Evolutionary conservation across 495 filamentous ascomycete species (phyloP).

Genomic region (Aspergillus carlsbadensis): DNA sequence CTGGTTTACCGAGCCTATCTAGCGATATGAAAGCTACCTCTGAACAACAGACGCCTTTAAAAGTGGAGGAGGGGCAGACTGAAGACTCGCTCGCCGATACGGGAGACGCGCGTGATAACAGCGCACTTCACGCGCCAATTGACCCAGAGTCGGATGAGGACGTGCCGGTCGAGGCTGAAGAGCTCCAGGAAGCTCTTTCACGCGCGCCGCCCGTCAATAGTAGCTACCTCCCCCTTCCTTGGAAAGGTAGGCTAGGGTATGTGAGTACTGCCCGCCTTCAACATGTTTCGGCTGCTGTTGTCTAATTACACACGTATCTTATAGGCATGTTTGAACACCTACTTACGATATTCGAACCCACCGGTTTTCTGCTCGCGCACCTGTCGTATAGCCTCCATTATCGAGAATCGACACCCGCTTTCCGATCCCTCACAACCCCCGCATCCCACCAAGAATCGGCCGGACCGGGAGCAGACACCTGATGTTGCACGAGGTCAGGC

Average conservation of each 20-base stretch:
- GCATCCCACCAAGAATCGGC: slow-evolving; percentile 79
- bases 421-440: slow-evolving; percentile 70
- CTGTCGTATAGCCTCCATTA: slow-evolving; percentile 85
- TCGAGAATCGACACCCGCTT: slow-evolving; percentile 84
- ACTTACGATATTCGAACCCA: slow-evolving; percentile 81
- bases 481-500: slow-evolving; percentile 60
- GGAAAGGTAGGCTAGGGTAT: slow-evolving; percentile 91
- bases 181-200: slow-evolving; percentile 50
- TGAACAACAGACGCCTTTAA: background rate
- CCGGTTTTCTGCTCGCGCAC: slow-evolving; percentile 90
- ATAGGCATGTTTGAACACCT: slow-evolving; percentile 88
- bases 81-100: background rate
- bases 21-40: background rate
- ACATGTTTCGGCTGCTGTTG: background rate
- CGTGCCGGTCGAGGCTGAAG: slow-evolving; percentile 38
- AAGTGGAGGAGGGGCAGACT: background rate
- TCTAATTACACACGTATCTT: slow-evolving; percentile 19
- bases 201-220: slow-evolving; percentile 80
- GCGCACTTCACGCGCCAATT: slow-evolving; percentile 14
- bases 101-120: background rate
- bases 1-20: slow-evolving; percentile 2
- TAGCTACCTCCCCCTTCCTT: slow-evolving; percentile 81
- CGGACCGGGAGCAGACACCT: slow-evolving; percentile 67
- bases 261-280: slow-evolving; percentile 46
- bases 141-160: slow-evolving; percentile 52